Conservation (phyloP, 352 stramenopile species). For the Pythium aquatile region DNA sequence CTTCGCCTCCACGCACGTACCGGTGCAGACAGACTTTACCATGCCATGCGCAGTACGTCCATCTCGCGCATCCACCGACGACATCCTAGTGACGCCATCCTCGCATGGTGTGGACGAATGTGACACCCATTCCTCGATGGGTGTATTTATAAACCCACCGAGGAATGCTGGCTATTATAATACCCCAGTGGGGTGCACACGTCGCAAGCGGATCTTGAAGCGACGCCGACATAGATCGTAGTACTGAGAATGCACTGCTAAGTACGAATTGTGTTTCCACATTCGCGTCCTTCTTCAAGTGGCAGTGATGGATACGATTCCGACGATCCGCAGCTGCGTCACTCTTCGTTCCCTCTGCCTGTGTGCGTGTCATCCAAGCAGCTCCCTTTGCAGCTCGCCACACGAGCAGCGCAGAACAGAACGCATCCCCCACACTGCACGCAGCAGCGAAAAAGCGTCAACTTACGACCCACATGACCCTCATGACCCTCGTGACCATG, state of each 20-base stretch:
- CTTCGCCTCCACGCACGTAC: neutral
- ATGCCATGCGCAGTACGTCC: neutral
- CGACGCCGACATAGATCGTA: neutral
- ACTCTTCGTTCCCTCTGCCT: neutral
- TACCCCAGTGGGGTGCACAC: constrained; percentile 8
- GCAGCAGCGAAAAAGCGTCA: neutral
- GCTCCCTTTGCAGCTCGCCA: neutral
- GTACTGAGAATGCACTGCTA: neutral
- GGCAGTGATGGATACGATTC: constrained; percentile 3
- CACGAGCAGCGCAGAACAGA: neutral
- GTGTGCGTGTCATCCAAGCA: no score
- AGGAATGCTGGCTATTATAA: neutral
- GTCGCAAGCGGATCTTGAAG: constrained; percentile 7
- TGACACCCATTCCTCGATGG: no score
- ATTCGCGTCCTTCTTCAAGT: constrained; percentile 15
- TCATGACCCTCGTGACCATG: neutral
- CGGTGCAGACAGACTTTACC: neutral
- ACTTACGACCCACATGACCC: neutral
- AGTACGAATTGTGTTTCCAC: constrained; percentile 20
- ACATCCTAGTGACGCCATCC: neutral
- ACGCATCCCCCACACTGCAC: neutral
- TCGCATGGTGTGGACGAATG: neutral
- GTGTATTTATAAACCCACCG: no score
- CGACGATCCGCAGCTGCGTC: constrained; percentile 2
- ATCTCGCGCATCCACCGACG: neutral